Conservation (phyloP, 768 basidiomycete genomes). For the Dictyophora rubrovolvata region DNA sequence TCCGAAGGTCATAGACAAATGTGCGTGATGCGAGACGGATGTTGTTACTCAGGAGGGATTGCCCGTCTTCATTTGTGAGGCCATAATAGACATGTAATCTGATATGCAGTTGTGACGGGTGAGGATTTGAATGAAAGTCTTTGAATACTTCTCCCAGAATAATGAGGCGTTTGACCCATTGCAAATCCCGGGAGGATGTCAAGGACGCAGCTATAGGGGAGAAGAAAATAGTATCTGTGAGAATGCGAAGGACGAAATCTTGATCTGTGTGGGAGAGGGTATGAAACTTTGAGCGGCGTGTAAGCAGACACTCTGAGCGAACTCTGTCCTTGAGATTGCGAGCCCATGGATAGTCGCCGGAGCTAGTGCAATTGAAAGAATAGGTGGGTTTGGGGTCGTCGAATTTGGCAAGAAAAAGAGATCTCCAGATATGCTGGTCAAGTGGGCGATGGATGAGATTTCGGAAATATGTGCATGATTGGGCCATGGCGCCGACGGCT, state of each 20-base stretch:
- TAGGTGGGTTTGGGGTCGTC: constrained; percentile 48
- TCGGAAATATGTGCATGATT: constrained; percentile 40
- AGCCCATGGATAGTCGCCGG: constrained; percentile 33
- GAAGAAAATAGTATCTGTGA: constrained; percentile 6
- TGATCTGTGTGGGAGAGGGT: not conserved
- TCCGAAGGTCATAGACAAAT: constrained; percentile 55
- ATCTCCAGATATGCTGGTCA: constrained; percentile 60
- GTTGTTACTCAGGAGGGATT: constrained; percentile 28
- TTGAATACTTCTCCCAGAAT: constrained; percentile 1
- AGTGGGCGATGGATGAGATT: constrained; percentile 36
- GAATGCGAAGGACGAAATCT: constrained; percentile 1
- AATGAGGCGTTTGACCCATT: not conserved
- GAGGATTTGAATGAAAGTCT: not conserved
- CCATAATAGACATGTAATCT: constrained; percentile 41
- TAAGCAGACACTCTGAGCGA: constrained; percentile 35
- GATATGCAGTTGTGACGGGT: constrained; percentile 24
- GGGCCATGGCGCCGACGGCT: constrained; percentile 51
- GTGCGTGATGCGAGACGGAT: constrained; percentile 38
- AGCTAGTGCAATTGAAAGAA: not conserved
- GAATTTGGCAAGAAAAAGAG: constrained; percentile 51
- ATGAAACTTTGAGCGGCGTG: not conserved
- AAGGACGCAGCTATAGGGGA: not conserved
- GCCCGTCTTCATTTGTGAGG: constrained; percentile 29
- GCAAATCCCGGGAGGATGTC: not conserved
- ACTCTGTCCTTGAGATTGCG: constrained; percentile 40